Percentiles rank a stretch among this genome's conserved stretches.
Evolutionary conservation across 768 basidiomycete genomes (phyloP).

Genomic region (Suillus decipiens): DNA sequence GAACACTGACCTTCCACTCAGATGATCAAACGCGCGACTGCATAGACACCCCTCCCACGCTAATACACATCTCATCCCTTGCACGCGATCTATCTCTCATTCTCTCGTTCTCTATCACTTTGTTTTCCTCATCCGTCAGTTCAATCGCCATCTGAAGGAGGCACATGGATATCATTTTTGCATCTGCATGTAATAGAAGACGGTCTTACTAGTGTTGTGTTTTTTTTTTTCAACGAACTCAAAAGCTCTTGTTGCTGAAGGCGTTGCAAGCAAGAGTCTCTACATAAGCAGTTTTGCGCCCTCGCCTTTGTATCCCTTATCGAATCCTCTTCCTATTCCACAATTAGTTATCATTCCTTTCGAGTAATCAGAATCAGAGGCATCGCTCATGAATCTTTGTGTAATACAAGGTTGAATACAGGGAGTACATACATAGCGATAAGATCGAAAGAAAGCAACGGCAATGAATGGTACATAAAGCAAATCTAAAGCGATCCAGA

Average conservation of each 20-base stretch:
- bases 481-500: background rate
- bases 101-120: slow-evolving; percentile 14
- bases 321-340: slow-evolving; percentile 9
- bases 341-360: slow-evolving; percentile 10
- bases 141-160: slow-evolving; percentile 71
- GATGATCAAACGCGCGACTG: slow-evolving; percentile 82
- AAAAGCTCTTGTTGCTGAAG: slow-evolving; percentile 4
- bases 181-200: slow-evolving; percentile 62
- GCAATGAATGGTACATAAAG: background rate
- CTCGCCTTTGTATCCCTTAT: slow-evolving; percentile 12
- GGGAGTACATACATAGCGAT: slow-evolving; percentile 9
- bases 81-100: slow-evolving; percentile 50
- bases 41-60: slow-evolving; percentile 49
- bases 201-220: slow-evolving; percentile 23
- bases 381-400: background rate
- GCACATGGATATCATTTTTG: slow-evolving; percentile 51
- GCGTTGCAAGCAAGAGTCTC: background rate
- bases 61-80: slow-evolving; percentile 34
- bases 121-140: slow-evolving; percentile 23
- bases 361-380: slow-evolving; percentile 12
- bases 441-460: background rate
- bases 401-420: slow-evolving; percentile 2
- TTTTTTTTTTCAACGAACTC: slow-evolving; percentile 7
- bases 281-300: background rate
- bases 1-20: slow-evolving; percentile 28